Evolutionary conservation across 768 basidiomycete genomes (phyloP), one percentile per base, ranked within the genome.

Genomic region (Psilocybe sp.): DNA sequence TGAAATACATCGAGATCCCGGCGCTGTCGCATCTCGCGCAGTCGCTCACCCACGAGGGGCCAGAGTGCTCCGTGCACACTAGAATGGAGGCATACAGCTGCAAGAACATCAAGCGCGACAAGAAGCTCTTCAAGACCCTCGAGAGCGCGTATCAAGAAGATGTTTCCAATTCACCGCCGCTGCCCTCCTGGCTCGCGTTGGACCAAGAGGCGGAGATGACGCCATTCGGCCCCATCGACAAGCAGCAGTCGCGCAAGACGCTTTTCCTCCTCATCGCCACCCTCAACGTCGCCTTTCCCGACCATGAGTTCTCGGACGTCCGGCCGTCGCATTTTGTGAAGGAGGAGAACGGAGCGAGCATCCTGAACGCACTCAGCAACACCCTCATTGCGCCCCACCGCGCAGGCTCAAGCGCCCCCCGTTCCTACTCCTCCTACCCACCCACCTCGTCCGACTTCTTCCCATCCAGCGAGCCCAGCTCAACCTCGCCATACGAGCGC

Each of bases 21-120:
- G 81, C 85, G 39, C 76, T 95, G 3, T 82, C 85, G 11, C 78
- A 79, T 47, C 82, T 97, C 50, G 84, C 87, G 0, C 81, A 86
- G 62, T 81, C 85, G 13, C 85, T 95, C 42, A 85, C 87, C 4
- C 88, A 91, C 66, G 87, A 92, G 56, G 90, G 92, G 10, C 82
- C 87, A 42, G 90, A 94, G 68, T 92, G 91, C 67, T 80, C 85
- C 4, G 92, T 96, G 6, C 85, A 92, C 70, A 92, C 92, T 40
- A 82, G 93, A 57, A 86, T 98, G 68, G 96, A 98, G 69, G 95
- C 92, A 0, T 99, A 98, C 76, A 91, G 89, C 63, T 94, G 92
- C 80, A 99, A 99, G 81, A 87, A 94, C 69, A 88, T 97, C 69
- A 90, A 92, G 59, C 87, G 90, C 62, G 97, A 99, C 79, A 92